Base-by-base conservation (phyloP, 352 stramenopile genomes). In the Phytophthora cryptogea region DNA sequence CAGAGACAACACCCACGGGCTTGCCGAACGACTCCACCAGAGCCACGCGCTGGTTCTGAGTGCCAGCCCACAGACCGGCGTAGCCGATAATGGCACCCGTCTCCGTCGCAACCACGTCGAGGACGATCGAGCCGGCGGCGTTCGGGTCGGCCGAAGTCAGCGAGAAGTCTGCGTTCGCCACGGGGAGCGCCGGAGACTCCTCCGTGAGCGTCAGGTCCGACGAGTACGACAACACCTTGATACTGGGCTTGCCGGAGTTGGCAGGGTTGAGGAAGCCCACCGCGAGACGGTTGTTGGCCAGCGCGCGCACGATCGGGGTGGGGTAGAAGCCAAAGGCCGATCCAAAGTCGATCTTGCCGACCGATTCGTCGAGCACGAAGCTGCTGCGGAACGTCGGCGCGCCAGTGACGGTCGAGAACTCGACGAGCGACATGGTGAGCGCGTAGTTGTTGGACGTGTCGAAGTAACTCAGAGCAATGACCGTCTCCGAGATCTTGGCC, bases 211-310 rank as follows among this genome's bases (percentile, higher is more conserved):
- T 72, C 35, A 88, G 44, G 48, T 90, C 80, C 40, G 74, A 70
- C 23, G 75, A 63, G 72, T 76, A 87, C 70, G 86, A 76, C 56
- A 93, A 59, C 36, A 93, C 71, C 70, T 89, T 86, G 65, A 90
- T 69, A 58, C 79, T 91, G 11, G 83, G 83, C 56, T 86, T 88
- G 63, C 78, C 83, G 13, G 57, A 61, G 72, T 87, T 88, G 37
- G 78, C 78, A 14, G 83, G 80, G 78, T 93, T 93, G 16, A 93
- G 40, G 76, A 93, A 93, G 9, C 76, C 67, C 17, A 93, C 58
- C 1, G 78, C 77, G 37, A 93, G 47, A 52, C 71, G 76, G 72
- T 78, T 72, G 71, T 84, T 64, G 54, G 57, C 54, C 27, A 93
- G 58, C 45, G 70, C 54, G 40, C 76, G 76, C 32, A 93, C 46